phyloP scores from a whole-genome alignment of 1,139 yeast species.

The Geotrichum phurueaensis region DNA sequence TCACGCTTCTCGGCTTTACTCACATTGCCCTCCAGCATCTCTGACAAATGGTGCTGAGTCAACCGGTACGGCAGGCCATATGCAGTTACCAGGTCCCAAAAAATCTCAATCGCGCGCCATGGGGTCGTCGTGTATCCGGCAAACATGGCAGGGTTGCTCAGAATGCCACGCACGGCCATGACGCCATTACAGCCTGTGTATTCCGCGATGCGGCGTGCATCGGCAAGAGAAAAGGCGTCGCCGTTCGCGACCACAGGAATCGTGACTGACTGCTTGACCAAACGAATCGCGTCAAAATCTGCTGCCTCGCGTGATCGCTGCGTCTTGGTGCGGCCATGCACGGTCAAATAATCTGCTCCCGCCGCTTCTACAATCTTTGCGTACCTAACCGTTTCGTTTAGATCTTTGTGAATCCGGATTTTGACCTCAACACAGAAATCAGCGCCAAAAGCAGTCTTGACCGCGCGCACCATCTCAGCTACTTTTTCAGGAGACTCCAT shows the following conservation, averaged over 20 bases:
- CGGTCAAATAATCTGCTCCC: conserved; percentile 90
- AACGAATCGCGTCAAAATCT: conserved; percentile 71
- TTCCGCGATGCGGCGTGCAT: conserved; percentile 54
- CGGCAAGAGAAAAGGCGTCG: conserved; percentile 69
- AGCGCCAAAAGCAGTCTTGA: conserved; percentile 66
- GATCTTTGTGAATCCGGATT: conserved; percentile 76
- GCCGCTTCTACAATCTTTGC: conserved; percentile 69
- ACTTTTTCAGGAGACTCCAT: conserved; percentile 81
- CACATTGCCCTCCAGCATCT: conserved; percentile 67
- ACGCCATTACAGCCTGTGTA: conserved; percentile 82
- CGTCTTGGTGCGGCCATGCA: conserved; percentile 83
- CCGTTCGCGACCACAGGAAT: conserved; percentile 95
- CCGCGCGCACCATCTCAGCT: conserved; percentile 75
- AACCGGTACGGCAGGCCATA: conserved; percentile 82
- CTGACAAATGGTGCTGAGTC: conserved; percentile 79
- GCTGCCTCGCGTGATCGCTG: conserved; percentile 84
- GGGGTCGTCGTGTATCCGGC: conserved; percentile 58
- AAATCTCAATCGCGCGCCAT: conserved; percentile 82
- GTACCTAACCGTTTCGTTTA: conserved; percentile 64
- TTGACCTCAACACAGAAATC: conserved; percentile 77
- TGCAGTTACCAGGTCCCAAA: conserved; percentile 70
- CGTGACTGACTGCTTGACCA: conserved; percentile 51
- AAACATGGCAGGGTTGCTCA: conserved; percentile 82
- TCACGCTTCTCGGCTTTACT: conserved; percentile 51
- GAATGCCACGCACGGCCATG: conserved; percentile 89